These are phyloP conservation scores for Pyrrhoderma lamaoense DNA, from an alignment of 1,284 basidiomycete species.

Conservation along the genomic window DNA sequence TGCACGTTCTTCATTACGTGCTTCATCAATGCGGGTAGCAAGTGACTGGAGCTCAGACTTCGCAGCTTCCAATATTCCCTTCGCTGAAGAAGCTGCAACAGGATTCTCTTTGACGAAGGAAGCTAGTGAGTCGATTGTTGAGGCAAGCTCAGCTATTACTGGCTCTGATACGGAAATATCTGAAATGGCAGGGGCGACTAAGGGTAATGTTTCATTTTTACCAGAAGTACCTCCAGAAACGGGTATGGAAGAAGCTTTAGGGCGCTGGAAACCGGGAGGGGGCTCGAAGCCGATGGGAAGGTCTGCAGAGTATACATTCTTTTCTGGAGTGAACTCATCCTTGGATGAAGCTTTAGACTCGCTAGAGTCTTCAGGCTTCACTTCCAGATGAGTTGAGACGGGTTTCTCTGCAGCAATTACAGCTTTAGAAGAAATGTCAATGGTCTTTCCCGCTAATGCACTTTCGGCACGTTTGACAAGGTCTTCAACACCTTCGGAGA, in stretches of 20 bases:
- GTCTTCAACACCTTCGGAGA: constrained; percentile 57
- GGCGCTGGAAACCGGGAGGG: constrained; percentile 75
- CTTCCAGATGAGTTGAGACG: constrained; percentile 26
- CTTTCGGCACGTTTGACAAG: constrained; percentile 64
- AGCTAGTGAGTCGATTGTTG: constrained; percentile 90
- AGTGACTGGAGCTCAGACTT: constrained; percentile 81
- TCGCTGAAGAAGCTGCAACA: constrained; percentile 57
- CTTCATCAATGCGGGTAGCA: constrained; percentile 69
- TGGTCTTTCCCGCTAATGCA: constrained; percentile 44
- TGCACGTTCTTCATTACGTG: constrained; percentile 75
- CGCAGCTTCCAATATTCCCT: constrained; percentile 66
- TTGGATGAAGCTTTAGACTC: constrained; percentile 22
- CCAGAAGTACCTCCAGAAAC: constrained; percentile 26
- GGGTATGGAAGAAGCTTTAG: constrained; percentile 29
- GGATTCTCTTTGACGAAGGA: constrained; percentile 75
- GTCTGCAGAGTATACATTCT: constrained; percentile 60
- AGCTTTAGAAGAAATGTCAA: constrained; percentile 27
- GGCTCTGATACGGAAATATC: constrained; percentile 74
- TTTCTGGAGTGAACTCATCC: constrained; percentile 20
- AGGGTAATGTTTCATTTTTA: constrained; percentile 49
- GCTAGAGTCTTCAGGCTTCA: constrained; percentile 20
- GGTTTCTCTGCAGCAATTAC: constrained; percentile 30
- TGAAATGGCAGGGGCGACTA: constrained; percentile 76
- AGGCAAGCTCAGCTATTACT: constrained; percentile 85
- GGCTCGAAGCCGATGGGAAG: constrained; percentile 88